Percentiles rank a stretch among this genome's conserved stretches.
These are phyloP conservation scores for Nicotiana sylvestris DNA, from an alignment of 257 asterid genomes.

Conservation along the genomic window DNA sequence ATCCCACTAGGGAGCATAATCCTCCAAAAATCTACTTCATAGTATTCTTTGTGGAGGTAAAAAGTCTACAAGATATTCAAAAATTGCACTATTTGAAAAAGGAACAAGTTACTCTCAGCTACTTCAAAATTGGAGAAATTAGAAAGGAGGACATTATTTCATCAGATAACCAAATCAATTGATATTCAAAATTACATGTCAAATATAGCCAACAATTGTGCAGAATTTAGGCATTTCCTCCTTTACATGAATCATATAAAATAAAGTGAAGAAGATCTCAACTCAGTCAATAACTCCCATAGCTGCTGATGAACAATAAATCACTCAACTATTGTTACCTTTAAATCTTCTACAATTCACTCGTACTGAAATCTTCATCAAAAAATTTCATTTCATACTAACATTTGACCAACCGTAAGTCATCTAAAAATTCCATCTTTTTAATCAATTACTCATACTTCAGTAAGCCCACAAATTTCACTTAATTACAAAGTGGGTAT, in stretches of 20 bases:
- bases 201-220: background rate
- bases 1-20: background rate
- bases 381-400: background rate
- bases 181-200: background rate
- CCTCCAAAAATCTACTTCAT: background rate
- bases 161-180: background rate
- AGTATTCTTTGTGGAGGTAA: background rate
- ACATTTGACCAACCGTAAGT: background rate
- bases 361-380: background rate
- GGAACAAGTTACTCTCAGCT: background rate
- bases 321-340: background rate
- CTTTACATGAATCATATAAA: background rate
- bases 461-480: background rate
- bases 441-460: background rate
- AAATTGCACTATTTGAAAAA: background rate
- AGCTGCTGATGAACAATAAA: background rate
- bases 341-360: background rate
- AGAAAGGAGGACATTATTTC: background rate
- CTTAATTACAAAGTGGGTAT: slow-evolving; percentile 5
- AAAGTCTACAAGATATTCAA: background rate
- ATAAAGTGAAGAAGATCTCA: background rate
- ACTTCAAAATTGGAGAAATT: background rate
- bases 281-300: background rate
- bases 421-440: background rate
- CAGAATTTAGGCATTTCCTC: background rate